phyloP scores from a whole-genome alignment of 768 basidiomycete genomes.

The Pisolithus microcarpus region DNA sequence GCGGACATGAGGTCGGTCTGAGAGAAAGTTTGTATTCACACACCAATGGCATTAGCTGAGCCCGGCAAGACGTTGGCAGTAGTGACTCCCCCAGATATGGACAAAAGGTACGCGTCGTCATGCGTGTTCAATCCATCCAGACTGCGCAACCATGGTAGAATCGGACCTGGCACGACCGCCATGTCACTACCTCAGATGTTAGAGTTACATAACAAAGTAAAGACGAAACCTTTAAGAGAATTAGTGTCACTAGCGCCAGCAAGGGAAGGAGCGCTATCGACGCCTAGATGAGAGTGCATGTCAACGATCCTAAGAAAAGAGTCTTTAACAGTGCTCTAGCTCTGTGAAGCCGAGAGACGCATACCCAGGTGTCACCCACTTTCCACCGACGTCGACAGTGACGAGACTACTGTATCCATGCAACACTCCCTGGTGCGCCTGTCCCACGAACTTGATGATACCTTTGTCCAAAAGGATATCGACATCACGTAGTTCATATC shows the following conservation, averaged over 20 bases:
- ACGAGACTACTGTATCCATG: constrained; percentile 15
- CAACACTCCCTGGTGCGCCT: constrained; percentile 12
- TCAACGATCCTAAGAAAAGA: constrained; percentile 40
- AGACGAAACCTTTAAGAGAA: constrained; percentile 31
- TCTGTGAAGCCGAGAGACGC: background rate
- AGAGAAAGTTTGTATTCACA: background rate
- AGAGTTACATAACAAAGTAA: too few species aligned
- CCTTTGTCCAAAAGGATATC: constrained; percentile 61
- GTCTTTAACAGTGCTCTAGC: background rate
- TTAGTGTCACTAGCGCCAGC: constrained; percentile 47
- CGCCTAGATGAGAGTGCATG: constrained; percentile 53
- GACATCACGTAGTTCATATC: constrained; percentile 49
- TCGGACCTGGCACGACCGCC: constrained; percentile 34
- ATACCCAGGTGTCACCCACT: constrained; percentile 57
- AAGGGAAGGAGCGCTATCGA: constrained; percentile 31
- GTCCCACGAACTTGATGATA: constrained; percentile 50
- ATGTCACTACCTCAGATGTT: background rate
- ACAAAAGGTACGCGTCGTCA: constrained; percentile 51
- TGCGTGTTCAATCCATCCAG: constrained; percentile 73
- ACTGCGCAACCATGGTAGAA: constrained; percentile 62
- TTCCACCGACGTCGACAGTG: constrained; percentile 48
- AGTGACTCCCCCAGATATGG: constrained; percentile 66
- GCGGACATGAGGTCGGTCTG: background rate
- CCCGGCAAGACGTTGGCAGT: constrained; percentile 74
- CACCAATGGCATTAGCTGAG: constrained; percentile 54